Base-by-base conservation (phyloP, 768 basidiomycete genomes). In the Pulveroboletus ravenelii region DNA sequence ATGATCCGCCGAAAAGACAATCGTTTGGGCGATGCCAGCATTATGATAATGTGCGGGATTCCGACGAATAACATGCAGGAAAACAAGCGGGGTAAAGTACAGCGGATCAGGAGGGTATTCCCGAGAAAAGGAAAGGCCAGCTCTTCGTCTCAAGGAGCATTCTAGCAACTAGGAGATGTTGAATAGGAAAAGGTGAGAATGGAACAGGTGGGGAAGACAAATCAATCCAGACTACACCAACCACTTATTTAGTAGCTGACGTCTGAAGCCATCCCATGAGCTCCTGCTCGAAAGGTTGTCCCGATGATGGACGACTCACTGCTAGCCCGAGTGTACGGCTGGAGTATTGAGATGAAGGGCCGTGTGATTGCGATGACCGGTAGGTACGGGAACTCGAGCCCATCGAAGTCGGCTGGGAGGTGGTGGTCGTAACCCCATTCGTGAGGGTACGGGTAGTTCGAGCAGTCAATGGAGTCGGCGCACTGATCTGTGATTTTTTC, bases 401-500 rank as follows among this genome's bases (percentile, higher is more conserved):
- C 45, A 84, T 63, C 5, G 81, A 76, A 37, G 82, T 75, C 29
- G 75, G 59, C 60, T 85, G 81, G 17, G 72, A 71, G 13, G 86
- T 85, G 4, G 86, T 87, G 43, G 77, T 77, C 39, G 80, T 75
- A 36, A 73, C 64, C 30, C 78, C 78, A 50, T 74, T 77, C 18
- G 64, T 54, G 17, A 73, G 69, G 14, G 78, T 80, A 52, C 86
- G 80, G 6, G 81, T 73, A 12, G 78, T 77, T 42, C 91, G 85
- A 51, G 91, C 89, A 17, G 91, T 86, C 47, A 93, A 74, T 1
- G 91, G 89, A 3, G 91, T 90, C 7, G 91, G 91, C 12, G 89
- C 90, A 61, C 90, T 85, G 56, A 93, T 93, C 62, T 89, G 78
- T 5, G 89, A 88, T 71, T 93, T 92, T 75, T 91, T 93, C 15